Evolutionary conservation across 805 yeast species (phyloP), one percentile per base, ranked within the genome.

Genomic region (Tetrapisispora pingtungensis): DNA sequence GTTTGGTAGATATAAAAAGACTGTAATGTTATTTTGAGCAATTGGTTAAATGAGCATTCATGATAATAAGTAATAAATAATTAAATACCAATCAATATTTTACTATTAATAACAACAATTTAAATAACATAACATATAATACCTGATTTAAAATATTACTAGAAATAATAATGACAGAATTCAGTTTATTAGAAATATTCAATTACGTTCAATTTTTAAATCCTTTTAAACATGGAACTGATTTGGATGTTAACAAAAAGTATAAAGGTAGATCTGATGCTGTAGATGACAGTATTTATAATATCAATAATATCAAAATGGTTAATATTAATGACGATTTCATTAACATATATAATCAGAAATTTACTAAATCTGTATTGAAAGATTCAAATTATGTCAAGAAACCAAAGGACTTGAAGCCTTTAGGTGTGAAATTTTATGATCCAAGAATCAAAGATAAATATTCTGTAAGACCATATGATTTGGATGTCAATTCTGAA

Each of bases 271-370:
- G 4, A 24, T 13, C 7, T 22, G 31, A 18, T n/a, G 10, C 14
- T 26, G 5, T 37, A 6, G 33, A 18, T 12, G 40, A 37, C 7
- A n/a, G 8, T 5, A 15, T 13, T 36, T 22, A 22, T 13, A 14
- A n/a, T 27, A 26, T 7, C 5, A 26, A 37, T 10, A 37, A 37
- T 27, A 18, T 37, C 17, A 15, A 31, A 14, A 37, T 37, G 40
- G 33, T 28, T 5, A 28, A 7, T 28, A 28, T 28, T 2, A 26
- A 18, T 7, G 40, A 37, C 27, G 40, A 28, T 27, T 37, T 17
- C n/a, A 31, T 37, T 27, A 37, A 37, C 27, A 37, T 37, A 6
- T 37, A 28, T 37, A 33, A 28, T 15, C 40, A 37, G 17, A 37
- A 37, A 17, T 28, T 17, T 5, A 37, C 32, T 4, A 28, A 18